phyloP scores from a whole-genome alignment of 2,329 filamentous ascomycete species.

The Rutstroemia sp. region DNA sequence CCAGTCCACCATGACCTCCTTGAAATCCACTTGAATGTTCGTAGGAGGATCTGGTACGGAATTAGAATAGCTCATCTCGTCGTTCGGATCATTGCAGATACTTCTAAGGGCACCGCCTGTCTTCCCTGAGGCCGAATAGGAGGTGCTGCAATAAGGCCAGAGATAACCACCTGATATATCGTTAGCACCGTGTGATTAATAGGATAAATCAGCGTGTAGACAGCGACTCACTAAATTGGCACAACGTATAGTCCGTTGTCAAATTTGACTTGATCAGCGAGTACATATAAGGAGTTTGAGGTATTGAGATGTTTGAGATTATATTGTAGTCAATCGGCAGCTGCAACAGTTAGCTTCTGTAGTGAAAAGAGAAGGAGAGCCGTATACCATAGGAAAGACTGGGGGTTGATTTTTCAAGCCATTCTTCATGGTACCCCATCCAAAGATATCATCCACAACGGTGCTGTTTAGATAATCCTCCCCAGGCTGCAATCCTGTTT shows the following conservation, averaged over 20 bases:
- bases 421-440: conserved; percentile 48
- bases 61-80: conserved; percentile 48
- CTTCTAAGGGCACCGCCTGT: conserved; percentile 53
- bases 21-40: conserved; percentile 42
- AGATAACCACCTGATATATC: conserved; percentile 43
- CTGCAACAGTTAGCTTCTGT: conserved; percentile 24
- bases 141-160: conserved; percentile 60
- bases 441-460: conserved; percentile 62
- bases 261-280: conserved; percentile 48
- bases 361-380: not conserved
- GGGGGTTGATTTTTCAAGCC: conserved; percentile 39
- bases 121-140: conserved; percentile 45
- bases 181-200: not conserved
- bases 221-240: conserved; percentile 40
- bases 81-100: conserved; percentile 50
- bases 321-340: conserved; percentile 60
- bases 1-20: conserved; percentile 48
- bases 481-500: conserved; percentile 32
- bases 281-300: conserved; percentile 52
- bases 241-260: conserved; percentile 54
- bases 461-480: conserved; percentile 46
- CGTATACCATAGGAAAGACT: conserved; percentile 40
- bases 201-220: not conserved
- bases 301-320: conserved; percentile 46
- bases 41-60: conserved; percentile 32